Conservation (phyloP, 2,329 filamentous ascomycete species). For the Aspergillus ochraceoroseus region DNA sequence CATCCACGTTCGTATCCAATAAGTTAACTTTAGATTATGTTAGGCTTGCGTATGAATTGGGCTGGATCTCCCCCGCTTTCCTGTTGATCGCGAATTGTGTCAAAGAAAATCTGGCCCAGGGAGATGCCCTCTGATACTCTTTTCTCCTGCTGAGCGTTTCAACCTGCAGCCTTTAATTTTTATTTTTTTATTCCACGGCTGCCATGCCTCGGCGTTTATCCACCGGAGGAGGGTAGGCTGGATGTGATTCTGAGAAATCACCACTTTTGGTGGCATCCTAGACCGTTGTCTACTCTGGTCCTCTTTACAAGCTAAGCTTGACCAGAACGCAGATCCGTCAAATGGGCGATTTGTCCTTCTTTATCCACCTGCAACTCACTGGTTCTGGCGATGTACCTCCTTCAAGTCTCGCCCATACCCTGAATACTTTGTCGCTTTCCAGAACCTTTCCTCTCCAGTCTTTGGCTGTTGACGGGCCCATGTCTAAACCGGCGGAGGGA, state of each 20-base stretch:
- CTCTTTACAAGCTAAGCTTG: slow-evolving; percentile 26
- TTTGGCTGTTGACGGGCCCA: slow-evolving; percentile 10
- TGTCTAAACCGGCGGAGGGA: slow-evolving; percentile 18
- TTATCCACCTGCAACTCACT: slow-evolving; percentile 22
- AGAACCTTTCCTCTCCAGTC: slow-evolving; percentile 19
- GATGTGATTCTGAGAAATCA: slow-evolving; percentile 15
- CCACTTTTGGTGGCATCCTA: slow-evolving; percentile 14
- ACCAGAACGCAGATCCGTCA: slow-evolving; percentile 24
- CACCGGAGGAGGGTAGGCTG: slow-evolving; percentile 19
- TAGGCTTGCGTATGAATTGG: slow-evolving; percentile 19
- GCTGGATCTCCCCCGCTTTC: slow-evolving; percentile 20
- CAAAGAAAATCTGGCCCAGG: slow-evolving; percentile 15
- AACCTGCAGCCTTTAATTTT: slow-evolving; percentile 10
- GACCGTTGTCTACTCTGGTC: slow-evolving; percentile 17
- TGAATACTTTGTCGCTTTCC: slow-evolving; percentile 18
- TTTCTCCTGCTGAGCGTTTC: slow-evolving; percentile 21
- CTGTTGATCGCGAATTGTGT: slow-evolving; percentile 19
- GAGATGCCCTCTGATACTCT: slow-evolving; percentile 15
- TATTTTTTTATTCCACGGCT: slow-evolving; percentile 15
- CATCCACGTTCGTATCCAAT: slow-evolving; percentile 23
- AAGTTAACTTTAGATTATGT: slow-evolving; percentile 20
- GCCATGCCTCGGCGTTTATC: slow-evolving; percentile 21
- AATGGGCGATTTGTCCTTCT: slow-evolving; percentile 21
- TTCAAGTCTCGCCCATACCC: slow-evolving; percentile 16
- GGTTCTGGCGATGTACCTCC: slow-evolving; percentile 17